Conservation (phyloP, 345 rosid species). For the Turritis glabra region DNA sequence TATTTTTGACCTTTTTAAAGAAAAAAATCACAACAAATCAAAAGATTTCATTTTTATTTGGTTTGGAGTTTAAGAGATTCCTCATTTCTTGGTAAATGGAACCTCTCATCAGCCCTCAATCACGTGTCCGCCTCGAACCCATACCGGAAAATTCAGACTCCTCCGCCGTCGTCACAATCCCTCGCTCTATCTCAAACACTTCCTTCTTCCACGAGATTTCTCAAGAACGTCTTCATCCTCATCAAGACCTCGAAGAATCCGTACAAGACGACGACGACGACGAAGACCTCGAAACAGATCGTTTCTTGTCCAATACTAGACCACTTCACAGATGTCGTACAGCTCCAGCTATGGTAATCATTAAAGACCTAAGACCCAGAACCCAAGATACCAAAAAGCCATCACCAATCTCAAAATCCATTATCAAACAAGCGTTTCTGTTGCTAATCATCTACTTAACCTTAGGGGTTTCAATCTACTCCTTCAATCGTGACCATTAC, state of each 20-base stretch:
- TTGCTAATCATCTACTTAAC: constrained; percentile 55
- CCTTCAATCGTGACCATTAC: constrained; percentile 59
- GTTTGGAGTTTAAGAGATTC: neutral
- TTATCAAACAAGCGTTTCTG: constrained; percentile 58
- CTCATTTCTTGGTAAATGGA: constrained; percentile 48
- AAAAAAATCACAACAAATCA: too few relatives aligned
- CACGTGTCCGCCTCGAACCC: constrained; percentile 39
- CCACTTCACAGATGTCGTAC: constrained; percentile 72
- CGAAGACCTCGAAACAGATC: too few relatives aligned
- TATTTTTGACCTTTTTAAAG: neutral
- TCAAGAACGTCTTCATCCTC: constrained; percentile 9
- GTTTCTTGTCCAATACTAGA: too few relatives aligned
- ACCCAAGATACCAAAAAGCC: constrained; percentile 39
- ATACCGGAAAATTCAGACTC: constrained; percentile 35
- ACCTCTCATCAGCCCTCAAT: constrained; percentile 48
- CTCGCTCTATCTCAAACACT: constrained; percentile 49
- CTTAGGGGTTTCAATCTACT: constrained; percentile 62
- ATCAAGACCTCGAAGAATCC: constrained; percentile 29
- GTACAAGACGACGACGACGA: neutral
- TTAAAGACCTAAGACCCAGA: constrained; percentile 47
- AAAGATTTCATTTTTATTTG: too few relatives aligned
- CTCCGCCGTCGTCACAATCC: constrained; percentile 25
- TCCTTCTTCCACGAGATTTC: constrained; percentile 44
- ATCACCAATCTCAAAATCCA: constrained; percentile 47
- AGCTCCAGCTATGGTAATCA: constrained; percentile 81